Conservation (phyloP, 169 alveolate genomes). For the Plasmodium malariae region DNA sequence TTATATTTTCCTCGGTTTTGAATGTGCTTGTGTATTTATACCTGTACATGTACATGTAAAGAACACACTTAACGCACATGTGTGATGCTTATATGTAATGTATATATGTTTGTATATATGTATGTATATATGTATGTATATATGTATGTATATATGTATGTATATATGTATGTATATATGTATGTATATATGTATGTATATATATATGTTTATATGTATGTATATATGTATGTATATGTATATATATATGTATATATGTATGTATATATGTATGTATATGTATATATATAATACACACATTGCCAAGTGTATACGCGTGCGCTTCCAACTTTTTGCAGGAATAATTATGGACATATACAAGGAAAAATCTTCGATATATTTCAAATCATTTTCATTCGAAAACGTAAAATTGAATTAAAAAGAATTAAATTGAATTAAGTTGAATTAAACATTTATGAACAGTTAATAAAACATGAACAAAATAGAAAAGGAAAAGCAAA, state of each 20-base stretch:
- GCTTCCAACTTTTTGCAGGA: constrained; percentile 34
- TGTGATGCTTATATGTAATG: too few species aligned
- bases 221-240: too few species aligned
- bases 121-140: too few species aligned
- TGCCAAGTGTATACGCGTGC: not conserved
- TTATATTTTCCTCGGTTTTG: not conserved
- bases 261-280: not conserved
- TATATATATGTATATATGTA: too few species aligned
- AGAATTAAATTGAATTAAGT: too few species aligned
- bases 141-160: too few species aligned
- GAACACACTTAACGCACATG: too few species aligned
- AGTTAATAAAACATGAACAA: too few species aligned
- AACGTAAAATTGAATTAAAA: constrained; percentile 38
- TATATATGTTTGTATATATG: too few species aligned
- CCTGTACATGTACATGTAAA: too few species aligned
- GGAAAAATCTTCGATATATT: constrained; percentile 51
- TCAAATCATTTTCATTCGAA: constrained; percentile 72
- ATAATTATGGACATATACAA: constrained; percentile 71
- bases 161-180: not conserved
- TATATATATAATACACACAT: not conserved
- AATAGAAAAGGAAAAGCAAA: not conserved
- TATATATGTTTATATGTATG: not conserved
- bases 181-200: too few species aligned
- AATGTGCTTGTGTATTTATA: not conserved
- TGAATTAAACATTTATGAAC: too few species aligned